Evolutionary conservation across 2,329 filamentous ascomycete species (phyloP), one percentile per base, ranked within the genome.

Genomic region (Colletotrichum sp.): DNA sequence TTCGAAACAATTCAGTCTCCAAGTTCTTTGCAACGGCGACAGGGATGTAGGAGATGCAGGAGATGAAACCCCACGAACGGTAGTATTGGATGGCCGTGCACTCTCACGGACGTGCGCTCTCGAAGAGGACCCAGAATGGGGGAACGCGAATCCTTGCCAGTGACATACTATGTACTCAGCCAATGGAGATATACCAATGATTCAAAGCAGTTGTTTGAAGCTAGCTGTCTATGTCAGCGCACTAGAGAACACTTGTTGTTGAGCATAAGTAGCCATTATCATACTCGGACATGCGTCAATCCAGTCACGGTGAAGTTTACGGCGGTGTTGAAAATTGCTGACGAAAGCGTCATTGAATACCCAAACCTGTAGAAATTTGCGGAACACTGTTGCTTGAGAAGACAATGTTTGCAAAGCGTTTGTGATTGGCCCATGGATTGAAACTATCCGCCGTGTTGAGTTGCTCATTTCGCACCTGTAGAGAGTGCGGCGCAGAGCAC

Each of bases 281-380:
- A 16, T 4, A 12, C 1, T 0, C 18, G n/a, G 44, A 49, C n/a
- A 13, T 21, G 44, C 44, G 3, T 21, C 44, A 49, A n/a, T 7
- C 12, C 44, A 21, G 2, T 52, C n/a, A 52, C 6, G n/a, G n/a
- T 52, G 1, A 52, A 1, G 44, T 3, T 13, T 21, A 21, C 44
- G n/a, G n/a, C n/a, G n/a, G n/a, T 3, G 6, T 21, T 52, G 44
- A 21, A 8, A 8, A 13, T 21, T 52, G 44, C 10, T 21, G 10
- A n/a, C 3, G 12, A 52, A 21, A 12, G n/a, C 2, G 2, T 0
- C 10, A 21, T 8, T 21, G 0, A 21, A 21, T 21, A 10, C 6
- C 6, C 6, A 0, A 13, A 13, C 6, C 2, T 49, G 3, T 13
- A 21, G 3, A 18, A 1, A 7, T 13, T 8, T 8, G 0, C 6